Evolutionary conservation across 345 rosid species (phyloP).

Genomic region (Hypericum perforatum): DNA sequence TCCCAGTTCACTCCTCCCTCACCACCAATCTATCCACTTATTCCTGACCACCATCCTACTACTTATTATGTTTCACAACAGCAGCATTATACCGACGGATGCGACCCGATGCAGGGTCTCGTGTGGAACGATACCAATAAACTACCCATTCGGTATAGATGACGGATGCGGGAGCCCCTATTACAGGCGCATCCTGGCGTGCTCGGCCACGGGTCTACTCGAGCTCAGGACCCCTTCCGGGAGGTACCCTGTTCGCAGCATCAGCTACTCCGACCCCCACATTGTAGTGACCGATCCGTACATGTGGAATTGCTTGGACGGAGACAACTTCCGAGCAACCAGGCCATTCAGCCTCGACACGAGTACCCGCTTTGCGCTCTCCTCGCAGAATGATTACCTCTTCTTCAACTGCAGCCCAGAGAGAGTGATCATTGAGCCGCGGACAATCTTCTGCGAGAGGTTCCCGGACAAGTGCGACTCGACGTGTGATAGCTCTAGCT

Average conservation of each 20-base stretch:
- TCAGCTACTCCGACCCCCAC: slow-evolving; percentile 81
- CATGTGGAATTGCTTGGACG: slow-evolving; percentile 82
- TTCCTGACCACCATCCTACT: too few species aligned
- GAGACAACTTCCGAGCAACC: slow-evolving; percentile 43
- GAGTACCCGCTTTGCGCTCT: background rate
- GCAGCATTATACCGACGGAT: background rate
- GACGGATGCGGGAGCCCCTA: slow-evolving; percentile 90
- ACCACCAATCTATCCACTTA: too few species aligned
- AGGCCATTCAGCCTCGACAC: slow-evolving; percentile 44
- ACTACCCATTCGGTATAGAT: slow-evolving; percentile 66
- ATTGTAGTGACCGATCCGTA: slow-evolving; percentile 58
- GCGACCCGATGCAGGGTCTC: slow-evolving; percentile 47
- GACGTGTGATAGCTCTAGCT: slow-evolving; percentile 77
- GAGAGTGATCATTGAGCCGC: slow-evolving; percentile 64
- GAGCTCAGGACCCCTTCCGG: slow-evolving; percentile 84
- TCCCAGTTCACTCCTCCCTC: too few species aligned
- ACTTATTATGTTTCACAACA: too few species aligned
- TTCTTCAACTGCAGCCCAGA: slow-evolving; percentile 78
- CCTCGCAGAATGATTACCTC: slow-evolving; percentile 67
- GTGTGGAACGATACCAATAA: slow-evolving; percentile 65
- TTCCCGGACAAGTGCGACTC: slow-evolving; percentile 88
- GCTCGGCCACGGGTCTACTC: slow-evolving; percentile 49
- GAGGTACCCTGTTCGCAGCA: slow-evolving; percentile 50
- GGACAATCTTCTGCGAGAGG: slow-evolving; percentile 72
- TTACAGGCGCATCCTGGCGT: slow-evolving; percentile 67